These are phyloP conservation scores for Pestalotiopsis sp. DNA, from an alignment of 2,329 filamentous ascomycete genomes.

Conservation along the genomic window DNA sequence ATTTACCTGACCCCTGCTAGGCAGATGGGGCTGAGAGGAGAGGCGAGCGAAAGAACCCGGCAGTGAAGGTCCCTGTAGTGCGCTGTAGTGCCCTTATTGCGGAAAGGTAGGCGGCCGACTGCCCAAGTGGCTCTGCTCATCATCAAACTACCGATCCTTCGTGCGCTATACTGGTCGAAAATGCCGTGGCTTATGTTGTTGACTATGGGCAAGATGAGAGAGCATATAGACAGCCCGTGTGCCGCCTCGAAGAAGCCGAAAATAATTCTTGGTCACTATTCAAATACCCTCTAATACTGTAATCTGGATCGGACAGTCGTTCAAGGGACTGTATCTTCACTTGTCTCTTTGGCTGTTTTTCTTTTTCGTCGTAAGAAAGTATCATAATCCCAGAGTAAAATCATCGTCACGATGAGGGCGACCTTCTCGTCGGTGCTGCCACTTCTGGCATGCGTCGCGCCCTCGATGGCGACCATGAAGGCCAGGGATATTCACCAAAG, in stretches of 20 bases:
- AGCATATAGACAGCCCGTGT: background rate
- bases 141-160: background rate
- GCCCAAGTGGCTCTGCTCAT: background rate
- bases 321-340: background rate
- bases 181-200: background rate
- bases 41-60: background rate
- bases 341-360: background rate
- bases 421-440: constrained; percentile 1
- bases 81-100: background rate
- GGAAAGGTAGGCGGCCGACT: background rate
- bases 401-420: constrained; percentile 5
- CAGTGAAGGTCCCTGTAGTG: background rate
- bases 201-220: background rate
- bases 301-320: background rate
- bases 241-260: background rate
- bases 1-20: background rate
- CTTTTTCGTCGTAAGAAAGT: background rate
- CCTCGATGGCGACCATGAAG: background rate
- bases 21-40: background rate
- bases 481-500: constrained; percentile 4
- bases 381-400: background rate
- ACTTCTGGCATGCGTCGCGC: constrained; percentile 2
- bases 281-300: background rate
- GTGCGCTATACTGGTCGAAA: background rate
- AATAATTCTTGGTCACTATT: background rate